Base-by-base conservation (phyloP, 148 eudicot species). In the Fallopia convolvulus region DNA sequence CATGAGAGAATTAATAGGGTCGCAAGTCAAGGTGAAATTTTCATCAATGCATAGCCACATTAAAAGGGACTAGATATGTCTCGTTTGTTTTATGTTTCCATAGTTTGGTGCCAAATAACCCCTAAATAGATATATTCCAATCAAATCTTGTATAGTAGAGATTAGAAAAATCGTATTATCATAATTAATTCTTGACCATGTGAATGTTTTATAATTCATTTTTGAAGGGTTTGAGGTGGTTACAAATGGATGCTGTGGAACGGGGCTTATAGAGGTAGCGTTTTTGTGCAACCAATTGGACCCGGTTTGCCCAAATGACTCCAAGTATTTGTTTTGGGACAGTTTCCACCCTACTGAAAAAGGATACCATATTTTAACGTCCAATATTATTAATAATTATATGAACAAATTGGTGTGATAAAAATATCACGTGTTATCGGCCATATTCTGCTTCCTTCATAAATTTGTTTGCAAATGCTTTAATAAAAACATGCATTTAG, bases 191-290 rank as follows among this genome's bases (percentile, higher is more conserved):
- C 39, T 36, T 36, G 39, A 36, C 39, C 3, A 3, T 15, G 76
- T 42, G 30, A 17, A 5, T 13, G 11, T 17, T 36, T 18, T 8
- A 33, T 44, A 6, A 11, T 9, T 58, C 65, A 77, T 36, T 44
- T 4, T 11, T 49, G 40, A 82, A 90, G 97, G 95, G 12, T 83
- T 93, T 68, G 70, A 82, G 40, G 78, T 90, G 39, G 79, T 72
- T 18, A 81, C 91, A 61, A 82, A 61, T 46, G 97, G 97, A 6
- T 93, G 97, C 23, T 90, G 97, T 30, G 97, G 93, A 55, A 79
- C 89, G 1, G 97, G 97, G 15, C 40, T 47, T 2, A 10, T 90
- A 63, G 95, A 93, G 72, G 92, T 84, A 9, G 72, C 82, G 1
- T 33, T 82, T 7, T 20, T 89, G 14, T 93, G 97, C 79, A 86